A percentile compares a stretch with the other conserved stretches of the same genome.
Evolutionary conservation across 805 yeast species (phyloP).

Genomic region (Yueomyces sp.): DNA sequence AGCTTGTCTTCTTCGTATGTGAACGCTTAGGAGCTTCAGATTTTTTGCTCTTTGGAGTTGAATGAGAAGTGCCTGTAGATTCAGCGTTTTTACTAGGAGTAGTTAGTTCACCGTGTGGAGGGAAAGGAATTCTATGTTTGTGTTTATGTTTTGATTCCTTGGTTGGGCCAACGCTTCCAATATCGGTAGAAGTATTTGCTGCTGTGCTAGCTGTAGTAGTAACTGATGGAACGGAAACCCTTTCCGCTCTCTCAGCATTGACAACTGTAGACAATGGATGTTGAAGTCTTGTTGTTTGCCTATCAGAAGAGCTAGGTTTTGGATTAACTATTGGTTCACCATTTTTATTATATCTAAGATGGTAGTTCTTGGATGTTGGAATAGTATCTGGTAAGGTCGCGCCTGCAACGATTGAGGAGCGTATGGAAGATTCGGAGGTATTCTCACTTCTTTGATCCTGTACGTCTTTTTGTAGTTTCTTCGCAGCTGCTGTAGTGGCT

Average conservation of each 20-base stretch:
- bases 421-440: background rate
- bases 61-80: no score
- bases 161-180: background rate
- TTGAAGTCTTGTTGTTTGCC: background rate
- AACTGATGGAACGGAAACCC: background rate
- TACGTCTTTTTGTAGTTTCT: no score
- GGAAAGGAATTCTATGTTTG: no score
- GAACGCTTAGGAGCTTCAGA: no score
- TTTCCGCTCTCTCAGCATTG: background rate
- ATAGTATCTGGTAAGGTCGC: constrained; percentile 21
- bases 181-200: no score
- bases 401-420: constrained; percentile 12
- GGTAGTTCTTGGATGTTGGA: constrained; percentile 20
- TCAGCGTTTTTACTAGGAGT: no score
- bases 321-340: background rate
- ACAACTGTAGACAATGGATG: background rate
- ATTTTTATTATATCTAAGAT: constrained; percentile 7
- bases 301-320: background rate
- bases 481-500: no score
- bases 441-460: no score
- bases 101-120: no score
- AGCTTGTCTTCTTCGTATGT: no score
- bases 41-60: no score
- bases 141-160: background rate
- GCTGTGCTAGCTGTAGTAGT: background rate